These are phyloP conservation scores for Ulota crispa DNA, from an alignment of 225 moss, liverwort and hornwort genomes.

Conservation along the genomic window DNA sequence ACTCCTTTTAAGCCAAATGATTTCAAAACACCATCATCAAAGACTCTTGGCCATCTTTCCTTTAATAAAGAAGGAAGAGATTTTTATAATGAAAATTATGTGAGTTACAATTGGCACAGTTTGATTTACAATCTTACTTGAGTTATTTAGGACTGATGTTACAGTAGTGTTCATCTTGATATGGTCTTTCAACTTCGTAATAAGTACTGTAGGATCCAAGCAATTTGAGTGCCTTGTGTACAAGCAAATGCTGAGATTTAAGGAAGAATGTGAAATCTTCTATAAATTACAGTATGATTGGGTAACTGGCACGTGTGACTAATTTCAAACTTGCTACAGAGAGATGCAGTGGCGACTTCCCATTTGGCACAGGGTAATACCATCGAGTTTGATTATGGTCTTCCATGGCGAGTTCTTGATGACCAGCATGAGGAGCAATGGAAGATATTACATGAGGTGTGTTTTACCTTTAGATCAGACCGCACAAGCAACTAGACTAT, in stretches of 20 bases:
- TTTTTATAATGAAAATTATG: constrained; percentile 33
- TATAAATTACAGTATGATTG: background rate
- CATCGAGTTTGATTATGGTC: constrained; percentile 55
- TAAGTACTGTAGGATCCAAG: background rate
- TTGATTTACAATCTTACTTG: background rate
- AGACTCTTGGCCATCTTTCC: constrained; percentile 35
- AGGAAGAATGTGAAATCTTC: background rate
- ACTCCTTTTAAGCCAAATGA: constrained; percentile 1
- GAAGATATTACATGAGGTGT: constrained; percentile 37
- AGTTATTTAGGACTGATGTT: background rate
- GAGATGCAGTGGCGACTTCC: constrained; percentile 51
- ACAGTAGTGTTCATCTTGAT: background rate
- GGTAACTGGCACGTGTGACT: background rate
- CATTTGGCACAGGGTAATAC: constrained; percentile 63
- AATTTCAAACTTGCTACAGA: constrained; percentile 25
- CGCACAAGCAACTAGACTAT: background rate
- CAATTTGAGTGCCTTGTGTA: background rate
- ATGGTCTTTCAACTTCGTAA: background rate
- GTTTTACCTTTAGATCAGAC: background rate
- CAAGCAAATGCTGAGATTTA: background rate
- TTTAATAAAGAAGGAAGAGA: constrained; percentile 29
- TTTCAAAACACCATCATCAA: constrained; percentile 17
- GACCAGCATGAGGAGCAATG: constrained; percentile 52
- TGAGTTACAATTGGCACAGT: constrained; percentile 19
- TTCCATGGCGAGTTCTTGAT: constrained; percentile 45